Percentiles rank a stretch among this genome's conserved stretches.
phyloP scores from a whole-genome alignment of 805 yeast species.

The Cyberlindnera bimundalis region DNA sequence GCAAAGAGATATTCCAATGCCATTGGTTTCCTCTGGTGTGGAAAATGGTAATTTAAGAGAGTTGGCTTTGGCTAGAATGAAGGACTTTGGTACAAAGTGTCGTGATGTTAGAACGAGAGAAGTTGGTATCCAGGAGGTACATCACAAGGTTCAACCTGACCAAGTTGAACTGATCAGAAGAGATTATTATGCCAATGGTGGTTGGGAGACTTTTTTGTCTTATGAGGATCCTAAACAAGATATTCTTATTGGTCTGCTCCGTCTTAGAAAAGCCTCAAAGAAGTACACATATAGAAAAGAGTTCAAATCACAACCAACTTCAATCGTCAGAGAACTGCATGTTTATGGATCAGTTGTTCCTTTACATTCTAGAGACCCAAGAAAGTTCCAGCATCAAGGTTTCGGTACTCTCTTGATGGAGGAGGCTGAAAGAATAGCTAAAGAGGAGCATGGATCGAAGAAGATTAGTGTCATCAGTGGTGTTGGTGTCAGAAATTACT shows the following conservation, averaged over 20 bases:
- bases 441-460: conserved; percentile 89
- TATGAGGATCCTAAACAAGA: conserved; percentile 98
- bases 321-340: conserved; percentile 94
- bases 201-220: conserved; percentile 96
- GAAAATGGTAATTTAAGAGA: conserved; percentile 97
- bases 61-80: conserved; percentile 94
- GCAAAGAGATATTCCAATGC: conserved; percentile 99
- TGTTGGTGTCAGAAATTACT: conserved; percentile 96
- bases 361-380: conserved; percentile 91
- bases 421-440: conserved; percentile 94
- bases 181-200: conserved; percentile 96
- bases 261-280: conserved; percentile 85
- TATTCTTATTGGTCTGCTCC: conserved; percentile 83
- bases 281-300: conserved; percentile 90
- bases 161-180: conserved; percentile 94
- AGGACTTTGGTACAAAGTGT: conserved; percentile 94
- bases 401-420: conserved; percentile 97
- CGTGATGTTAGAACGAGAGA: conserved; percentile 97
- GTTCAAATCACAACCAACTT: conserved; percentile 76
- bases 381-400: conserved; percentile 98
- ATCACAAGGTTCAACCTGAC: conserved; percentile 93
- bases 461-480: conserved; percentile 95
- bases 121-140: conserved; percentile 98
- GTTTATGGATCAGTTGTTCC: conserved; percentile 98
- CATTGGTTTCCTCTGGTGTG: conserved; percentile 94